phyloP scores from a whole-genome alignment of 108 stramenopile species.

The Nannochloropsis gaditana region DNA sequence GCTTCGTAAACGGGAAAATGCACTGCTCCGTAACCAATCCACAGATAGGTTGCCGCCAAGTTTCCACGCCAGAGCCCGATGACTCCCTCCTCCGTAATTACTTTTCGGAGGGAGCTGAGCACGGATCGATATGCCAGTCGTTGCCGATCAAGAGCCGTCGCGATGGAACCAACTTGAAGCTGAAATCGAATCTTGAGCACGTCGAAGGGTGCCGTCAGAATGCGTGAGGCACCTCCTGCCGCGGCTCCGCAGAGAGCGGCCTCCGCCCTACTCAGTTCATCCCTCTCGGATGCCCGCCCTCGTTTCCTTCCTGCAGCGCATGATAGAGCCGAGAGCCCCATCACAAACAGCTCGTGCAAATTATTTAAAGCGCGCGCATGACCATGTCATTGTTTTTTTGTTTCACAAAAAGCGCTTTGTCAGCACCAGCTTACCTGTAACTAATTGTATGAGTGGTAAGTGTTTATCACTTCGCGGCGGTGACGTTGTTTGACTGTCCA shows the following conservation, averaged over 20 bases:
- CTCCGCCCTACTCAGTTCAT: background rate
- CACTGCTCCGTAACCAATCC: conserved; percentile 74
- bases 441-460: too few relatives aligned
- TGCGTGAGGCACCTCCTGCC: conserved; percentile 4
- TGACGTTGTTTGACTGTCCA: too few relatives aligned
- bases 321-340: too few relatives aligned
- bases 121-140: background rate
- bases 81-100: conserved; percentile 66
- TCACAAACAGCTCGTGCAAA: too few relatives aligned
- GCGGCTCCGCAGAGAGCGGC: background rate
- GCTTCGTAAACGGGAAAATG: conserved; percentile 71
- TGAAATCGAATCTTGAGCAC: conserved; percentile 77
- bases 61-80: conserved; percentile 74
- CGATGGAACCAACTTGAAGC: conserved; percentile 37
- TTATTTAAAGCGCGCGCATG: too few relatives aligned
- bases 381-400: too few relatives aligned
- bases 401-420: too few relatives aligned
- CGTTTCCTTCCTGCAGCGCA: too few relatives aligned
- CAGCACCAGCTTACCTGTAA: too few relatives aligned
- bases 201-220: conserved; percentile 74
- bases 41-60: conserved; percentile 74
- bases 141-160: background rate
- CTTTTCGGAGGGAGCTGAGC: conserved; percentile 39
- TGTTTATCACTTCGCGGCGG: too few relatives aligned
- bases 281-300: background rate